A percentile compares a stretch with the other conserved stretches of the same genome.
Evolutionary conservation across 495 filamentous ascomycete genomes (phyloP).

Genomic region (Xylaria cubensis): DNA sequence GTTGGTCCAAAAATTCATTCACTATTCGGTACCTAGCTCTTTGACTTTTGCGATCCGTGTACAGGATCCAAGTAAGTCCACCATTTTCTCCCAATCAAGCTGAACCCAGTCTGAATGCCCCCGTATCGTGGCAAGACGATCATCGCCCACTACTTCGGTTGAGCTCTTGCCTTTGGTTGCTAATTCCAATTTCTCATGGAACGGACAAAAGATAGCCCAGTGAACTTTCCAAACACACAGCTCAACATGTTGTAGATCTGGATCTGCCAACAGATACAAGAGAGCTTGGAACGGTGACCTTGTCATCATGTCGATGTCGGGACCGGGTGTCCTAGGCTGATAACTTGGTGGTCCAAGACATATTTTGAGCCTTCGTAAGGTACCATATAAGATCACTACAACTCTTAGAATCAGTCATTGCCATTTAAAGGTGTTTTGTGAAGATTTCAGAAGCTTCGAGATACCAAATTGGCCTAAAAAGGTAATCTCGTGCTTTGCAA

Average conservation of each 20-base stretch:
- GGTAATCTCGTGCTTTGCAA: neutral
- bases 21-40: slow-evolving; percentile 23
- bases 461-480: neutral
- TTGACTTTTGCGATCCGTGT: slow-evolving; percentile 34
- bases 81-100: slow-evolving; percentile 37
- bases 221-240: slow-evolving; percentile 37
- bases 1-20: neutral
- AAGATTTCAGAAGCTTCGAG: neutral
- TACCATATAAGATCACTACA: slow-evolving; percentile 34
- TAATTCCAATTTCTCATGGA: slow-evolving; percentile 31
- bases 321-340: slow-evolving; percentile 21
- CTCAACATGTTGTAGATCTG: slow-evolving; percentile 37
- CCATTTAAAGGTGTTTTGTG: neutral
- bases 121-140: slow-evolving; percentile 33
- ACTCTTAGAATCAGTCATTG: neutral
- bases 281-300: slow-evolving; percentile 39
- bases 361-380: slow-evolving; percentile 36
- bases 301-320: slow-evolving; percentile 32
- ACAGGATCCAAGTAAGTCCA: slow-evolving; percentile 26
- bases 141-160: slow-evolving; percentile 30
- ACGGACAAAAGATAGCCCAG: slow-evolving; percentile 38
- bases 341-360: slow-evolving; percentile 31
- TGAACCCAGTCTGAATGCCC: slow-evolving; percentile 34
- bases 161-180: slow-evolving; percentile 20
- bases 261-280: slow-evolving; percentile 41